Evolutionary conservation across 352 stramenopile genomes (phyloP), one percentile per base, ranked within the genome.

Genomic region (Globisporangium heterothallicum): DNA sequence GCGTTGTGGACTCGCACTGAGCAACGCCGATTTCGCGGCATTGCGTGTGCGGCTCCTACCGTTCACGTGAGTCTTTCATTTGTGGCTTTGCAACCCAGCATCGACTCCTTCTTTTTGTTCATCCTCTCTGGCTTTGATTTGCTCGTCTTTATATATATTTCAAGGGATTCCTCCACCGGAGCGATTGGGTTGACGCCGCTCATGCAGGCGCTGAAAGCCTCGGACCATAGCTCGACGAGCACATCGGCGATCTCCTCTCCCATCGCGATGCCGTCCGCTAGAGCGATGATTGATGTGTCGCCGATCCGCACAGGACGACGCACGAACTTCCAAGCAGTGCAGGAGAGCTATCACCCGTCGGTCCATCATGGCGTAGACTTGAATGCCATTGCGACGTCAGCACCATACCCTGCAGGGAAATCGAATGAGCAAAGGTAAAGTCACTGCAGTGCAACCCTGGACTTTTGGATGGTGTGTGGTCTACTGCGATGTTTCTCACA

Each of bases 361-460:
- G n/a, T n/a, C n/a, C n/a, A n/a, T n/a, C 35, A 60, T 44, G 9
- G 43, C 35, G 4, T 53, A 42, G 27, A 6, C 16, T 16, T 26
- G 6, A 8, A 43, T n/a, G 18, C 13, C 4, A 35, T 40, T 6
- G 18, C 25, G 2, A 53, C 19, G 4, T 12, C 58, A 1, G 12
- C 58, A 1, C 51, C 64, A 0, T 68, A 83, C 19, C 45, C 77
- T 41, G 77, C 77, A 7, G 80, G 80, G 2, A 91, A 91, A 59
- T 86, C 80, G 2, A 91, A 78, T 43, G 67, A 88, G 38, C 75
- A 91, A 52, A 72, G 79, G 70, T 82, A 46, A n/a, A n/a, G n/a
- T n/a, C n/a, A n/a, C n/a, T n/a, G n/a, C n/a, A n/a, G n/a, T n/a
- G n/a, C n/a, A n/a, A n/a, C n/a, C n/a, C n/a, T n/a, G n/a, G n/a